Percentiles rank a stretch among this genome's conserved stretches.
Evolutionary conservation across 768 basidiomycete species (phyloP).

Genomic region (Pulveroboletus sp.): DNA sequence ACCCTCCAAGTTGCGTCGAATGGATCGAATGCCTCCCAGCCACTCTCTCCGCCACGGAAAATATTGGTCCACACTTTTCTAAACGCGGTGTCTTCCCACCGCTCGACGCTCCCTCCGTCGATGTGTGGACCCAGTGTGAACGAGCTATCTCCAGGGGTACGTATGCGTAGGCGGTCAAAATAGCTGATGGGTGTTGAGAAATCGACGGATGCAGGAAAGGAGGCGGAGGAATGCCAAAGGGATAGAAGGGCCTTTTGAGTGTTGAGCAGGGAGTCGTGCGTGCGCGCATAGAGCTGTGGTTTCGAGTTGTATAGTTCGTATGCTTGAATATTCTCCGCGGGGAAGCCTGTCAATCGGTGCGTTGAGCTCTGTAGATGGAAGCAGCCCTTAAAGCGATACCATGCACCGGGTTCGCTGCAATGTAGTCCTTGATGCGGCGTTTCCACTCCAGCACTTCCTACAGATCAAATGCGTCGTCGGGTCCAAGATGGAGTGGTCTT

Average conservation of each 20-base stretch:
- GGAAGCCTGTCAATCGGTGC: slow-evolving; percentile 46
- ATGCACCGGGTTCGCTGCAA: slow-evolving; percentile 48
- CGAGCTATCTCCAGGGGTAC: slow-evolving; percentile 62
- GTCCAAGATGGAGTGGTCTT: not conserved
- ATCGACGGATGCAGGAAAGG: slow-evolving; percentile 38
- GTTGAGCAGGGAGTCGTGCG: slow-evolving; percentile 53
- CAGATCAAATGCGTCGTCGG: not conserved
- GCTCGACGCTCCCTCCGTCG: slow-evolving; percentile 49
- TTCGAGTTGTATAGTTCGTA: slow-evolving; percentile 71
- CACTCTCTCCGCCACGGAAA: slow-evolving; percentile 34
- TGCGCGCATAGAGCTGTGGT: slow-evolving; percentile 61
- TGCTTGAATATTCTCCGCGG: slow-evolving; percentile 61
- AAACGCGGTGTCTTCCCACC: slow-evolving; percentile 50
- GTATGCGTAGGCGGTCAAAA: slow-evolving; percentile 70
- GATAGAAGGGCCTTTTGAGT: slow-evolving; percentile 56
- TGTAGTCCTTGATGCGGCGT: slow-evolving; percentile 47
- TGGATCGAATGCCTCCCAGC: slow-evolving; percentile 47
- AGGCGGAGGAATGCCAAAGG: slow-evolving; percentile 48
- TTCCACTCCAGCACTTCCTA: slow-evolving; percentile 64
- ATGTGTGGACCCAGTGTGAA: slow-evolving; percentile 65
- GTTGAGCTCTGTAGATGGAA: not conserved
- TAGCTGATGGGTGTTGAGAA: slow-evolving; percentile 65
- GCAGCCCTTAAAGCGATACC: slow-evolving; percentile 30
- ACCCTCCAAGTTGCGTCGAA: slow-evolving; percentile 46
- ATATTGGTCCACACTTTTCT: slow-evolving; percentile 41